These are phyloP conservation scores for Jackrogersella multiformis DNA, from an alignment of 495 filamentous ascomycete species.

Conservation along the genomic window DNA sequence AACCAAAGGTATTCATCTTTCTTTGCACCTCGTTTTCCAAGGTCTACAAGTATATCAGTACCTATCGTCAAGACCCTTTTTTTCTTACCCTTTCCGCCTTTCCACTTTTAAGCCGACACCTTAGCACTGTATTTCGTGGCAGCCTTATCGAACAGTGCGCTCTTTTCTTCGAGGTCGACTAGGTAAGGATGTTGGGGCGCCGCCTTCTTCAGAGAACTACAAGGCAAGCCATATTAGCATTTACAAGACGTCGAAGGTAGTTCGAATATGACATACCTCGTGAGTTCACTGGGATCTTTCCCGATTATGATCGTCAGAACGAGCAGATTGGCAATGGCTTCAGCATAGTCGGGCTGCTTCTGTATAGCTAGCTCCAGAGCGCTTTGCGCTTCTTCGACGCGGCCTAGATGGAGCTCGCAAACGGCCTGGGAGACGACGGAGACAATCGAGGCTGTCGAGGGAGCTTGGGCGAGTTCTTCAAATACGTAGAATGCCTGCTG, in stretches of 20 bases:
- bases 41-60: slow-evolving; percentile 28
- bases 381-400: slow-evolving; percentile 86
- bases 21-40: slow-evolving; percentile 10
- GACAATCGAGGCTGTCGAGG: slow-evolving; percentile 72
- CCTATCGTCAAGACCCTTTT: neutral
- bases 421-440: slow-evolving; percentile 87
- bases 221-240: slow-evolving; percentile 14
- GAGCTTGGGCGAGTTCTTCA: slow-evolving; percentile 91
- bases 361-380: slow-evolving; percentile 82
- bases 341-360: slow-evolving; percentile 73
- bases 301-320: slow-evolving; percentile 81
- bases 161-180: slow-evolving; percentile 77
- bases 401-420: slow-evolving; percentile 89
- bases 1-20: slow-evolving; percentile 21
- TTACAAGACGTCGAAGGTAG: slow-evolving; percentile 16
- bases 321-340: slow-evolving; percentile 80
- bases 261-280: slow-evolving; percentile 58
- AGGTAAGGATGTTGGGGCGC: slow-evolving; percentile 73
- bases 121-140: slow-evolving; percentile 81
- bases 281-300: slow-evolving; percentile 68
- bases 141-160: slow-evolving; percentile 78
- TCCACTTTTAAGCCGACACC: slow-evolving; percentile 68
- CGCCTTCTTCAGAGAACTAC: slow-evolving; percentile 65
- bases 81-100: neutral
- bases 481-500: slow-evolving; percentile 98